Base-by-base conservation (phyloP, 805 yeast species). In the Wickerhamomyces queroliae region DNA sequence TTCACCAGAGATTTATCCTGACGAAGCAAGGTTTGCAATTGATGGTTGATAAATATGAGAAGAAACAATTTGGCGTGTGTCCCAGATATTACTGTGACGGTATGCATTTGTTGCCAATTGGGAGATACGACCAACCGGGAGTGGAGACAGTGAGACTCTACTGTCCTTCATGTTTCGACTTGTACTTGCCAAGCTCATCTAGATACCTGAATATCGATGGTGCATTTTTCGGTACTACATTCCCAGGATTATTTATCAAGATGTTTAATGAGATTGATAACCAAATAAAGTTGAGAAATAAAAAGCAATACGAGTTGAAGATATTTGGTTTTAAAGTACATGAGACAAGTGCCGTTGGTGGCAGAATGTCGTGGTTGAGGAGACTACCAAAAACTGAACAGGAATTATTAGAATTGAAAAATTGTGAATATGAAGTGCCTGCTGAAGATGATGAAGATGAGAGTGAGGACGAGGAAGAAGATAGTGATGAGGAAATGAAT, bases 321-420 rank as follows among this genome's bases (percentile, higher is more conserved):
- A 71, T 90, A 35, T 93, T 86, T 64, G 99, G 99, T 1, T 93
- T 93, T 68, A 76, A 76, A 49, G 70, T 93, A 22, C 77, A 83
- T 52, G 91, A 86, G 56, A 56, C 65, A 39, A 82, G 95, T 33
- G 66, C 73, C 23, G 72, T 84, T 35, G 99, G 99, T 0, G 90
- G 95, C n/a, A 74, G 98, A 50, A 93, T 93, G 98, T 75, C 74
- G 53, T 93, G 99, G 99, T 70, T 91, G 45, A 76, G 98, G 51
- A 80, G 78, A 58, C 69, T 74, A 47, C 98, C 98, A 4, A 64
- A 66, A 33, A 72, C 78, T 3, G 70, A 64, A 16, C 76, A 68
- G 32, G 90, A 84, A 52, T 61, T 74, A 49, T 70, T 65, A 37
- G 95, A 86, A 53, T 78, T 68, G 47, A 70, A 75, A 6, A 63